Base-by-base conservation (phyloP, 805 yeast genomes). In the Kodamaea kaohsiungensis region DNA sequence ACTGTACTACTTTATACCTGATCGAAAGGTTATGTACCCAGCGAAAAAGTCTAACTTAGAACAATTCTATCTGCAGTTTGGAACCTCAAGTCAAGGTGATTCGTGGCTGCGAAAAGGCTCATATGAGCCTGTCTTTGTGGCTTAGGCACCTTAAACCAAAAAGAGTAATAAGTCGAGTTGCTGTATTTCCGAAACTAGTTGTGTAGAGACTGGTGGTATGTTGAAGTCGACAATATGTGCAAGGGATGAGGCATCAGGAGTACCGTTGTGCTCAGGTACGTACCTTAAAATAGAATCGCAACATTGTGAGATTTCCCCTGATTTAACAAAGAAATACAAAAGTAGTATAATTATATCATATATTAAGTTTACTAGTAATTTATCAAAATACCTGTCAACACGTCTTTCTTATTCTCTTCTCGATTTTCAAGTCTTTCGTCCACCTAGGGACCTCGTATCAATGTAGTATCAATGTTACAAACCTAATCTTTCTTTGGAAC, bases 401-500 rank as follows among this genome's bases (percentile, higher is more conserved):
- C 35, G 35, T 10, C 35, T 30, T 10, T 30, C 25, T 8, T 30
- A 30, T 30, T 12, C 13, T 9, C 13, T 30, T 8, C 35, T 2
- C 35, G 2, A 8, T 9, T 12, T 12, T 5, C 3, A 12, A 30
- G 35, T 30, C 35, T 30, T 12, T 30, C 8, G 35, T 2, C 35
- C 35, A 5, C 13, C 13, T 12, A 5, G 10, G 35, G 35, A 12
- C 35, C 35, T 30, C 25, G 25, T 22, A 22, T 30, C 10, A 30
- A 30, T 30, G 35, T 30, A 4, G 13, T n/a, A 30, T 4, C 25
- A 22, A 22, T 22, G 25, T 6, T 30, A 8, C 35, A 30, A 30
- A 9, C 42, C 27, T 48, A 53, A 22, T 51, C 55, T 22, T 51
- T 30, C 49, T 56, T 56, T 4, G 56, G 56, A 10, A 45, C 43